These are phyloP conservation scores for Cladobotryum protrusum DNA, from an alignment of 2,329 filamentous ascomycete species.

Conservation along the genomic window DNA sequence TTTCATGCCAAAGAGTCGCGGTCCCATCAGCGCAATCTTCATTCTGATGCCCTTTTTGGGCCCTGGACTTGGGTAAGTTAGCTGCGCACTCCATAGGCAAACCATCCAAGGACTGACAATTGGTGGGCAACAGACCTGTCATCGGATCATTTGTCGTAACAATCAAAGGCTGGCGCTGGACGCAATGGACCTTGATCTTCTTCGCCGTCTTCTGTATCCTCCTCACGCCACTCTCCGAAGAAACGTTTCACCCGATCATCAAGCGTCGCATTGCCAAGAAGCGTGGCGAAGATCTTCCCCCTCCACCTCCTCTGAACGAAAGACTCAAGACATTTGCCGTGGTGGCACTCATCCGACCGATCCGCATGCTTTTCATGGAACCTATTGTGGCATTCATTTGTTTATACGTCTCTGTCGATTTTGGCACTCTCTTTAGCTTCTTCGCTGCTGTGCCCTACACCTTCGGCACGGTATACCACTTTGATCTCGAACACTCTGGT, in stretches of 20 bases:
- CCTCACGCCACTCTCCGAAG: conserved; percentile 37
- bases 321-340: conserved; percentile 31
- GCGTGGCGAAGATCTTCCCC: conserved; percentile 24
- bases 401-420: conserved; percentile 45
- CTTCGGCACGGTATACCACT: conserved; percentile 40
- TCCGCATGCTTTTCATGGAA: conserved; percentile 55
- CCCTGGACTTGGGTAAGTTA: conserved; percentile 42
- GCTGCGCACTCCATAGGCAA: no score
- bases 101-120: not conserved
- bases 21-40: conserved; percentile 37
- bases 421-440: conserved; percentile 47
- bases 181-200: conserved; percentile 45
- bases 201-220: conserved; percentile 33
- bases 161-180: conserved; percentile 47
- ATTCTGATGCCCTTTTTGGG: conserved; percentile 49
- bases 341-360: conserved; percentile 41
- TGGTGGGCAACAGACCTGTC: conserved; percentile 30
- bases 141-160: conserved; percentile 42
- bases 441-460: conserved; percentile 46
- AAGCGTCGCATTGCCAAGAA: conserved; percentile 32
- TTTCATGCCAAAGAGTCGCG: conserved; percentile 36
- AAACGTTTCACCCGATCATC: conserved; percentile 52
- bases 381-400: conserved; percentile 54
- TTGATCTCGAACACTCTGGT: conserved; percentile 35
- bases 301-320: conserved; percentile 17